A percentile compares a stretch with the other conserved stretches of the same genome.
These are phyloP conservation scores for Teratosphaeria epicoccoides DNA, from an alignment of 2,329 filamentous ascomycete genomes.

Conservation along the genomic window DNA sequence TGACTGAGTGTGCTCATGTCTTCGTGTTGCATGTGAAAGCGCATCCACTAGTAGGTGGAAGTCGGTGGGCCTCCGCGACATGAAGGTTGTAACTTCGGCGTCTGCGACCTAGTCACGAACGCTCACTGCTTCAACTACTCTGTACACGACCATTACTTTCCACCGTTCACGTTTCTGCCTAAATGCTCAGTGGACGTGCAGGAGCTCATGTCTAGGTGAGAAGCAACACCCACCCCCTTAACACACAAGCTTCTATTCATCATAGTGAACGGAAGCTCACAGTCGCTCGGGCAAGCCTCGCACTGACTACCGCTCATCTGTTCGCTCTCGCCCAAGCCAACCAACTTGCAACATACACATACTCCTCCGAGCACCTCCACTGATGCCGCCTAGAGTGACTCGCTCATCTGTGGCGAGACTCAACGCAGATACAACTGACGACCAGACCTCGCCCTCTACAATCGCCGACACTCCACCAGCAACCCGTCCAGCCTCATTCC, in stretches of 20 bases:
- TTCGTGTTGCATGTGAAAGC: not conserved
- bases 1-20: too few species aligned
- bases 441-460: conserved; percentile 25
- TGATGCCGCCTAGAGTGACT: conserved; percentile 96
- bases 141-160: too few species aligned
- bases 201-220: too few species aligned
- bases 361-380: conserved; percentile 23
- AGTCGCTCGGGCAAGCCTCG: not conserved
- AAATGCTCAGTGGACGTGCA: too few species aligned
- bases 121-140: not conserved
- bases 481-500: conserved; percentile 36
- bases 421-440: conserved; percentile 24
- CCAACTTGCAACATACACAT: not conserved
- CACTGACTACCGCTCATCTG: not conserved
- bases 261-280: not conserved
- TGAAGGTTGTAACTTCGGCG: not conserved
- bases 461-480: conserved; percentile 36
- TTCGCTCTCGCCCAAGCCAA: not conserved
- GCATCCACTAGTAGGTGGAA: not conserved
- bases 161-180: too few species aligned
- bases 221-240: too few species aligned
- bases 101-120: too few species aligned
- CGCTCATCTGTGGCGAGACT: conserved; percentile 47
- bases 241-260: not conserved
- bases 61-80: not conserved